Base-by-base conservation (phyloP, 805 yeast genomes). In the Spathaspora arborariae region DNA sequence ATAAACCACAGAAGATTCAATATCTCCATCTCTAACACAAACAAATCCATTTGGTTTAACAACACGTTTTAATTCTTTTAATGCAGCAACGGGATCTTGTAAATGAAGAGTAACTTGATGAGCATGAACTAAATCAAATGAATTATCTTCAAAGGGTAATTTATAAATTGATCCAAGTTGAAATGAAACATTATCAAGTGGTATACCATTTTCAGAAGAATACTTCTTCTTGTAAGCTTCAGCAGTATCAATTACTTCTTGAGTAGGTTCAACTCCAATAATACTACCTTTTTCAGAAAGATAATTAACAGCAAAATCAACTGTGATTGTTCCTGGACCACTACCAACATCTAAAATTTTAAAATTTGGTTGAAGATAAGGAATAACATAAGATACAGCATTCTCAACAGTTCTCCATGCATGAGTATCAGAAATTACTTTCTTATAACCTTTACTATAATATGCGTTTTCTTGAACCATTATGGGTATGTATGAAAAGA, bases 311-410 rank as follows among this genome's bases (percentile, higher is more conserved):
- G 67, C 67, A 19, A 71, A 48, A 45, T 63, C 74, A 4, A 51
- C 40, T 2, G 72, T 66, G 30, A 72, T 70, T 3, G 73, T 56
- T 0, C 75, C 76, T 3, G 75, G 75, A 0, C 77, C 77, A 51
- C 70, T 62, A 5, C 76, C 76, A 15, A 72, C 72, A 49, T 72
- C 77, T 13, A 72, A 60, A 7, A 71, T 51, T 33, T 51, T 49
- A 30, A 54, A 52, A 13, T 53, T 52, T 6, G 59, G 53, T 46
- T 63, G 55, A 22, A 70, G 39, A 24, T 59, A 51, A 3, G 63
- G 62, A n/a, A 63, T 41, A 44, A 67, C 46, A 47, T 52, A 63
- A 1, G 51, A 53, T 2, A 60, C 52, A 5, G 65, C 60, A 45
- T 62, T 66, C 5, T 51, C 55, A 8, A 62, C 71, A 5, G 57